A percentile compares a stretch with the other conserved stretches of the same genome.
Evolutionary conservation across 1,284 basidiomycete species (phyloP).

Genomic region (Heterobasidion annosum): DNA sequence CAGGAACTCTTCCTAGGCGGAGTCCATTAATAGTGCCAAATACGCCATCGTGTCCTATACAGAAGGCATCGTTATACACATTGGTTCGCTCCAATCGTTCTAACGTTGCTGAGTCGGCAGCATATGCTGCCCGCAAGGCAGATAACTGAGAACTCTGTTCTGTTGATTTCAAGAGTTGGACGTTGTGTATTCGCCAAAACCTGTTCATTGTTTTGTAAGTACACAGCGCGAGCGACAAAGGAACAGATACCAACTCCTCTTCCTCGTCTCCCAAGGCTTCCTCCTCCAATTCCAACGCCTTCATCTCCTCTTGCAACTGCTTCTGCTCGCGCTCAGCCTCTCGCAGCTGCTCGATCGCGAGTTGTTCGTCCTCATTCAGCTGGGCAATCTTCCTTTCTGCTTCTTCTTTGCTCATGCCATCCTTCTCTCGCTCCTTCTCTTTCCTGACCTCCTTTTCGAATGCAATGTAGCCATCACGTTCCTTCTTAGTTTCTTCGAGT

Average conservation of each 20-base stretch:
- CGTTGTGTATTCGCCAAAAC: constrained; percentile 79
- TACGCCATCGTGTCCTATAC: constrained; percentile 90
- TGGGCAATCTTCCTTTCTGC: constrained; percentile 64
- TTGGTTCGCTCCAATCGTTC: constrained; percentile 90
- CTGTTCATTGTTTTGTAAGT: constrained; percentile 28
- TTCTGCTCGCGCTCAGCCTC: constrained; percentile 68
- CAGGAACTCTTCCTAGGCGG: constrained; percentile 79
- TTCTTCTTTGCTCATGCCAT: constrained; percentile 51
- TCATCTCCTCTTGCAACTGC: constrained; percentile 68
- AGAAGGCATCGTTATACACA: constrained; percentile 98
- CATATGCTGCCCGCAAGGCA: constrained; percentile 68
- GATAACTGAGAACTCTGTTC: constrained; percentile 63
- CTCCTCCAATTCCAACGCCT: constrained; percentile 68
- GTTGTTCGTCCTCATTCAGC: constrained; percentile 67
- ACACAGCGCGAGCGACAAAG: constrained; percentile 1
- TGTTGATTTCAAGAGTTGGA: constrained; percentile 54
- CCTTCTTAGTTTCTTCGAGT: constrained; percentile 85
- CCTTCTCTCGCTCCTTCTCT: constrained; percentile 59
- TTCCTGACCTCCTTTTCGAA: constrained; percentile 84
- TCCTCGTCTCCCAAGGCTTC: constrained; percentile 69
- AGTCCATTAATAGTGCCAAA: constrained; percentile 97
- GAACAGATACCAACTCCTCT: constrained; percentile 51
- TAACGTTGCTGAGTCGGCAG: constrained; percentile 65
- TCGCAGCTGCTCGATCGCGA: constrained; percentile 65
- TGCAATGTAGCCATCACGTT: constrained; percentile 86